Evolutionary conservation across 176 grass and related monocot species (phyloP).

Genomic region (Eragrostis nindensis): DNA sequence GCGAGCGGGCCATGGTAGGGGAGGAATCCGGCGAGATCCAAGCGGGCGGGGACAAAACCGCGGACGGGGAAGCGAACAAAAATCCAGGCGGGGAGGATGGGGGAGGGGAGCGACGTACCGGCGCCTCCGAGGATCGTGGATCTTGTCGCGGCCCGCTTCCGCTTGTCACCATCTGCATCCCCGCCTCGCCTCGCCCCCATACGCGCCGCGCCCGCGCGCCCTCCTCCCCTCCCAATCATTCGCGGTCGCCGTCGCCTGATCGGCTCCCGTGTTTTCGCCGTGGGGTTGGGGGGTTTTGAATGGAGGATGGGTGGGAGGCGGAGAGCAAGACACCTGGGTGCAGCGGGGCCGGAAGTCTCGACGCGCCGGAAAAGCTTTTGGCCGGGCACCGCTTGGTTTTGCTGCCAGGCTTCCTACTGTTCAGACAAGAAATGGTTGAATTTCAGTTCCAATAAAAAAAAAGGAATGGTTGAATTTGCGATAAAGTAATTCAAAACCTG

Average conservation of each 20-base stretch:
- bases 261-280: background rate
- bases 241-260: constrained; percentile 31
- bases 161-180: constrained; percentile 29
- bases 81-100: constrained; percentile 42
- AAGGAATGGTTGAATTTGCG: background rate
- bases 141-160: constrained; percentile 55
- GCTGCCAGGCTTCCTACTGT: constrained; percentile 1
- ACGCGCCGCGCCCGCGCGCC: constrained; percentile 29
- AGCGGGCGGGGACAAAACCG: constrained; percentile 45
- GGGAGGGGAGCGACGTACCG: constrained; percentile 27
- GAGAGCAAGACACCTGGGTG: background rate
- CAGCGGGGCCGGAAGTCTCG: no score
- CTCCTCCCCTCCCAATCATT: constrained; percentile 32
- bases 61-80: constrained; percentile 44
- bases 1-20: constrained; percentile 19
- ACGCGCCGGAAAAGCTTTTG: no score
- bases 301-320: background rate
- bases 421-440: background rate
- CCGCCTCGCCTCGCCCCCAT: background rate
- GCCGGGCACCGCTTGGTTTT: no score
- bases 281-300: background rate
- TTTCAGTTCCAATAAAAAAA: no score
- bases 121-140: constrained; percentile 58
- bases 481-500: no score
- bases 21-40: constrained; percentile 54